phyloP scores from a whole-genome alignment of 2,329 filamentous ascomycete genomes.

The Dactylellina sp. region DNA sequence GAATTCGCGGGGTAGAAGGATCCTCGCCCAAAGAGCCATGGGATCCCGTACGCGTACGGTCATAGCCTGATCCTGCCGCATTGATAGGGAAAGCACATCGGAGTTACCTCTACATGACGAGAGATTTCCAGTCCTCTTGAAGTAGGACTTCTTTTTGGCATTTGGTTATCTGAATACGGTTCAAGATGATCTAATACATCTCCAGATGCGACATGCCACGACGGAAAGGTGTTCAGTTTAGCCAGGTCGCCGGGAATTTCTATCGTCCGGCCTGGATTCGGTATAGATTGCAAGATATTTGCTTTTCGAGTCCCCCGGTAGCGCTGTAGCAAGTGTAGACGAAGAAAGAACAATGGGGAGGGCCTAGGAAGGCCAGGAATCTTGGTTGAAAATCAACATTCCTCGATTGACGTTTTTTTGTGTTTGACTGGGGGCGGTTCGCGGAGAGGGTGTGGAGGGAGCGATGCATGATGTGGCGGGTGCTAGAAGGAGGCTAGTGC shows the following conservation, averaged over 20 bases:
- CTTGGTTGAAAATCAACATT: conserved; percentile 56
- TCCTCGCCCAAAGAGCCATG: too few relatives aligned
- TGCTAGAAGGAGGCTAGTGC: conserved; percentile 41
- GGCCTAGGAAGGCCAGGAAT: conserved; percentile 39
- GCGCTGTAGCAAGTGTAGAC: not conserved
- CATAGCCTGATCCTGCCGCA: conserved; percentile 28
- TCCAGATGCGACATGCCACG: conserved; percentile 34
- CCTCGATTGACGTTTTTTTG: conserved; percentile 43
- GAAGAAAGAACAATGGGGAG: not conserved
- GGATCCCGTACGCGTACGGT: too few relatives aligned
- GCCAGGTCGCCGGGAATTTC: conserved; percentile 47
- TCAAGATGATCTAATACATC: conserved; percentile 28
- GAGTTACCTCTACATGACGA: conserved; percentile 34
- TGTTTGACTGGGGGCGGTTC: not conserved
- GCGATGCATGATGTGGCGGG: conserved; percentile 46
- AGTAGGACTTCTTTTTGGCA: not conserved
- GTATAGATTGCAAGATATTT: conserved; percentile 20
- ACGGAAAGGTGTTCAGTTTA: conserved; percentile 57
- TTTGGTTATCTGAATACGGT: conserved; percentile 20
- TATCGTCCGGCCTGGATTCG: conserved; percentile 20
- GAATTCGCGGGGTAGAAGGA: conserved; percentile 51
- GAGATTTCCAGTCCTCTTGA: conserved; percentile 2
- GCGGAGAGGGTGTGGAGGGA: not conserved
- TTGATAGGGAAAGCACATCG: conserved; percentile 18
- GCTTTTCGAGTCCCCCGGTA: conserved; percentile 25